Percentiles rank a stretch among this genome's conserved stretches.
Evolutionary conservation across 805 yeast species (phyloP).

Genomic region (Candida maesae): DNA sequence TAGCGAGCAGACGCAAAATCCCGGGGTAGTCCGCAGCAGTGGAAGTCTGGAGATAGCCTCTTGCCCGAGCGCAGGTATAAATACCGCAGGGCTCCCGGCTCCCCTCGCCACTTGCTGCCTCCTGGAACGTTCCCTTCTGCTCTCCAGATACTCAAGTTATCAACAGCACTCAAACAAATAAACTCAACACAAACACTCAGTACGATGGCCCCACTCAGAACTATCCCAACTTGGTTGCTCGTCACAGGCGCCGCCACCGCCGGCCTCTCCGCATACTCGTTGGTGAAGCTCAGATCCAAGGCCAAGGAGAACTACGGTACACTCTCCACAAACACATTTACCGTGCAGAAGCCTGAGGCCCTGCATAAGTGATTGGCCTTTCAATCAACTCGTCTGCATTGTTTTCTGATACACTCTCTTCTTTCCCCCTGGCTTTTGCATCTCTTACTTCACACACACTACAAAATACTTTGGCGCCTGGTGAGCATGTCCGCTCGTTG

Average conservation of each 20-base stretch:
- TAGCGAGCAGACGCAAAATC: constrained; percentile 8
- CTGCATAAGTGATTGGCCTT: constrained; percentile 10
- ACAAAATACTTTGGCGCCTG: no score
- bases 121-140: not conserved
- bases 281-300: constrained; percentile 19
- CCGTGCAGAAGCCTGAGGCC: constrained; percentile 6
- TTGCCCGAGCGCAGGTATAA: constrained; percentile 1
- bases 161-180: not conserved
- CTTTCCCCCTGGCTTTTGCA: no score
- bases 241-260: constrained; percentile 19
- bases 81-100: constrained; percentile 1
- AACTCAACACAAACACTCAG: not conserved
- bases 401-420: no score
- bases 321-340: constrained; percentile 10
- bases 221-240: constrained; percentile 8
- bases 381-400: no score
- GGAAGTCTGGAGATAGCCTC: no score
- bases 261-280: constrained; percentile 24
- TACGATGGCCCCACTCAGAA: constrained; percentile 11
- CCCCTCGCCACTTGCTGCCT: not conserved
- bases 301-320: constrained; percentile 23
- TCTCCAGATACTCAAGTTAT: not conserved
- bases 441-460: no score
- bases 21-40: constrained; percentile 14
- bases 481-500: no score